Evolutionary conservation across 1,284 basidiomycete species (phyloP).

Genomic region (Afroboletus lepidellus): DNA sequence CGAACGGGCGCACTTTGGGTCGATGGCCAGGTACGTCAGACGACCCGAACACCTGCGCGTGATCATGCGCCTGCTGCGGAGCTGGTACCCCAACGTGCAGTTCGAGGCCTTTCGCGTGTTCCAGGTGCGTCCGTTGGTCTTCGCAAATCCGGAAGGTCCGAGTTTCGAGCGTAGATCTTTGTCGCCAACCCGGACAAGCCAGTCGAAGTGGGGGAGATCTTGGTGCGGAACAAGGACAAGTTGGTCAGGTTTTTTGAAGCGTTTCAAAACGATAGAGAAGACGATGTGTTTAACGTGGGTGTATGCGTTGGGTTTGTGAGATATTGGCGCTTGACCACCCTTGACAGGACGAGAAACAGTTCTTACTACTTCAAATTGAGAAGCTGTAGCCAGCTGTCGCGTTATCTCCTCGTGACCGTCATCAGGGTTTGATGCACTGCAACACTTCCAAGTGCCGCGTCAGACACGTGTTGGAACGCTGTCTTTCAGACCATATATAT

Average conservation of each 20-base stretch:
- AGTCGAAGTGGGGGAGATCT: conserved; percentile 87
- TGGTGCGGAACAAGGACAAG: conserved; percentile 91
- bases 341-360: conserved; percentile 90
- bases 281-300: conserved; percentile 87
- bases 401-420: no score
- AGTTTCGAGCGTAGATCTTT: conserved; percentile 88
- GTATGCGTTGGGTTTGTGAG: not conserved
- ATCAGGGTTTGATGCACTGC: no score
- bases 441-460: no score
- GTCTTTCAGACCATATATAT: no score
- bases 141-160: no score
- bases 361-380: conserved; percentile 89
- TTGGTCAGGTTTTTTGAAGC: conserved; percentile 84
- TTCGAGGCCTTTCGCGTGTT: conserved; percentile 99
- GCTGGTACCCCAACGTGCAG: conserved; percentile 98
- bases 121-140: conserved; percentile 61
- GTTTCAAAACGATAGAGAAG: conserved; percentile 99
- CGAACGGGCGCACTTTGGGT: conserved; percentile 94
- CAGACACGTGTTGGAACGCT: no score
- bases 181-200: conserved; percentile 99
- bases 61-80: conserved; percentile 98
- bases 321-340: not conserved
- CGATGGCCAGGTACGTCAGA: conserved; percentile 97
- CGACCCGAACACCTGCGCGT: conserved; percentile 93
- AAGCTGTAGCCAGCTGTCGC: conserved; percentile 55